A percentile compares a stretch with the other conserved stretches of the same genome.
These are phyloP conservation scores for Aspergillus novofumigatus DNA, from an alignment of 2,329 filamentous ascomycete species.

Conservation along the genomic window DNA sequence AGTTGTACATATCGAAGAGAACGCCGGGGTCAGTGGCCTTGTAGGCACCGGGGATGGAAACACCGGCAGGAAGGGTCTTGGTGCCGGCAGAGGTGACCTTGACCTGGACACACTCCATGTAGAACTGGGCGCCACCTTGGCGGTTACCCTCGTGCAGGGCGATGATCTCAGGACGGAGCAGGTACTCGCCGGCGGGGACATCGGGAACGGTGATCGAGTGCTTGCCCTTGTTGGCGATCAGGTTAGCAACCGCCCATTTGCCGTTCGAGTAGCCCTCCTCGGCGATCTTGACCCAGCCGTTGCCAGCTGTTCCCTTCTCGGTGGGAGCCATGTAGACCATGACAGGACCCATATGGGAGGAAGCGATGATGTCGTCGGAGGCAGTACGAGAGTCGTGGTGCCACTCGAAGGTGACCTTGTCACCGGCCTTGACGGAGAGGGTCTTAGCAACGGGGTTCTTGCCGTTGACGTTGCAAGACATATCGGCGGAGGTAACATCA, in stretches of 20 bases:
- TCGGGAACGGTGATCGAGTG: conserved; percentile 20
- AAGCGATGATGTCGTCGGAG: conserved; percentile 21
- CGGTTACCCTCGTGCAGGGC: conserved; percentile 17
- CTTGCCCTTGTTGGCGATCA: conserved; percentile 19
- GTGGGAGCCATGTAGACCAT: conserved; percentile 20
- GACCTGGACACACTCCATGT: conserved; percentile 23
- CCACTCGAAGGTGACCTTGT: conserved; percentile 23
- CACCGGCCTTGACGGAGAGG: conserved; percentile 16
- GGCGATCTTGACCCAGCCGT: conserved; percentile 20
- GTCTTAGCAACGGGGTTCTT: conserved; percentile 13
- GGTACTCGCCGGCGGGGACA: conserved; percentile 19
- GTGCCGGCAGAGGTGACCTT: conserved; percentile 18
- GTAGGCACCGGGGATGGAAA: conserved; percentile 19
- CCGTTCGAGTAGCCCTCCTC: conserved; percentile 18
- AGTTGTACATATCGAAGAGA: conserved; percentile 17
- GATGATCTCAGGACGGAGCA: conserved; percentile 22
- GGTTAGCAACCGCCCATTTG: conserved; percentile 16
- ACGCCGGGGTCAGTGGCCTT: conserved; percentile 12
- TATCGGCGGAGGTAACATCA: conserved; percentile 19
- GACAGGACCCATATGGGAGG: conserved; percentile 18
- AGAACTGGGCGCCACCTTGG: conserved; percentile 18
- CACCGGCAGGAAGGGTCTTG: conserved; percentile 14
- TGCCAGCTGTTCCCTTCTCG: conserved; percentile 13
- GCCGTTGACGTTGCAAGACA: conserved; percentile 21
- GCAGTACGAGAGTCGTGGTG: conserved; percentile 16